phyloP scores from a whole-genome alignment of 495 filamentous ascomycete species.

The Penicillium bialowiezense region DNA sequence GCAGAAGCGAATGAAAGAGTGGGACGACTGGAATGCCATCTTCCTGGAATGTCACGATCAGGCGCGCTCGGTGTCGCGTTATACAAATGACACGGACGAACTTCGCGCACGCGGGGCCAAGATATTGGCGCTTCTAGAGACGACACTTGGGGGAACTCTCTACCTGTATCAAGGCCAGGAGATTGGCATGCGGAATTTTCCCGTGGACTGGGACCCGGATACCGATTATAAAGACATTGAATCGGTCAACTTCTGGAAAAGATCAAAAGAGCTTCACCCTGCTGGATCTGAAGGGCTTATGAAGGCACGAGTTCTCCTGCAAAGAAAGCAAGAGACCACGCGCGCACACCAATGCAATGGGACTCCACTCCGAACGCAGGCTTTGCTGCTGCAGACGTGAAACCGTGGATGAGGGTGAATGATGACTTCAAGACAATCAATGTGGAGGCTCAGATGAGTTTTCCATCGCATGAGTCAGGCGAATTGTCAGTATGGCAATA shows the following conservation, averaged over 20 bases:
- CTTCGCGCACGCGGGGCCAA: constrained; percentile 47
- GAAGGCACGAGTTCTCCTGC: constrained; percentile 1
- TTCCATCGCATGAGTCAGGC: not conserved
- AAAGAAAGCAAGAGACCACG: constrained; percentile 53
- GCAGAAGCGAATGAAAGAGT: constrained; percentile 51
- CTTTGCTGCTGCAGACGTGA: constrained; percentile 32
- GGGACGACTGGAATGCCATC: constrained; percentile 53
- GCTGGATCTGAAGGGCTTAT: not conserved
- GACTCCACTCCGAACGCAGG: constrained; percentile 45
- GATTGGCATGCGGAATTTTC: constrained; percentile 60
- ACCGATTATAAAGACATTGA: constrained; percentile 48
- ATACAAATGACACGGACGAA: constrained; percentile 27
- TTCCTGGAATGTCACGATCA: constrained; percentile 69
- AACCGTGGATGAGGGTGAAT: constrained; percentile 55
- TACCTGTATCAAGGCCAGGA: constrained; percentile 74
- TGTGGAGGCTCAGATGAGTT: constrained; percentile 33
- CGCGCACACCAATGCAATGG: constrained; percentile 60
- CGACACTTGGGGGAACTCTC: constrained; percentile 54
- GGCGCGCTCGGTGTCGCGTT: constrained; percentile 52
- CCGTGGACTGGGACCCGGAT: constrained; percentile 42
- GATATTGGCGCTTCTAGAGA: constrained; percentile 54
- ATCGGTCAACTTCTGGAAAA: constrained; percentile 9
- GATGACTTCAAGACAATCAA: constrained; percentile 49
- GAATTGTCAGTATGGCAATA: too few relatives aligned
- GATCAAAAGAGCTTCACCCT: not conserved